A percentile compares a stretch with the other conserved stretches of the same genome.
phyloP scores from a whole-genome alignment of 2,329 filamentous ascomycete genomes.

The Onygenales sp. region DNA sequence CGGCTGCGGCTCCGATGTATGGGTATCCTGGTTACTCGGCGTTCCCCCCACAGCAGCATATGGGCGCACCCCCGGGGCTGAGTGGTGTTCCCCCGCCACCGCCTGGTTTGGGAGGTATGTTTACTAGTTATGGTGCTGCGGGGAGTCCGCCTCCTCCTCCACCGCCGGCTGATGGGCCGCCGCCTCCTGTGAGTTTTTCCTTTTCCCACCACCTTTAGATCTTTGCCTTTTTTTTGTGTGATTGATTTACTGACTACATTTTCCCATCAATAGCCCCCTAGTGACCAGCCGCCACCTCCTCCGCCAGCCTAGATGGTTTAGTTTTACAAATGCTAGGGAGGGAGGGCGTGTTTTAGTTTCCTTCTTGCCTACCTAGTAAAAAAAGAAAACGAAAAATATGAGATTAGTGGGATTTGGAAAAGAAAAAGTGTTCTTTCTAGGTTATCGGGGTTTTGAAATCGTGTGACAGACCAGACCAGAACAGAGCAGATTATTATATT shows the following conservation, averaged over 20 bases:
- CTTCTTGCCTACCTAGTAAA: no score
- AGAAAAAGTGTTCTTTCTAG: no score
- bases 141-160: constrained; percentile 30
- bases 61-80: constrained; percentile 49
- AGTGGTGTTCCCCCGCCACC: constrained; percentile 50
- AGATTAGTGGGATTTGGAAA: no score
- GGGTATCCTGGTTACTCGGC: constrained; percentile 48
- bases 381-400: no score
- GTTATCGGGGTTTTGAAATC: no score
- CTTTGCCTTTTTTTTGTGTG: background rate
- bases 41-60: constrained; percentile 35
- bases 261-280: constrained; percentile 29
- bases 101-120: constrained; percentile 33
- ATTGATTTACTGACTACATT: constrained; percentile 12
- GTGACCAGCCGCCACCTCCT: constrained; percentile 52
- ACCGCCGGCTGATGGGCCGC: constrained; percentile 32
- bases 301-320: constrained; percentile 31
- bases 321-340: no score
- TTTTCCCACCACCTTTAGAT: background rate
- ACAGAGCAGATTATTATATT: no score
- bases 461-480: no score
- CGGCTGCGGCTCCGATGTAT: constrained; percentile 32
- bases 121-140: constrained; percentile 21
- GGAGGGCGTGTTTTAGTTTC: no score
- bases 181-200: constrained; percentile 28